Percentiles rank a stretch among this genome's conserved stretches.
These are phyloP conservation scores for Globisporangium radiosum DNA, from an alignment of 352 stramenopile species.

Conservation along the genomic window DNA sequence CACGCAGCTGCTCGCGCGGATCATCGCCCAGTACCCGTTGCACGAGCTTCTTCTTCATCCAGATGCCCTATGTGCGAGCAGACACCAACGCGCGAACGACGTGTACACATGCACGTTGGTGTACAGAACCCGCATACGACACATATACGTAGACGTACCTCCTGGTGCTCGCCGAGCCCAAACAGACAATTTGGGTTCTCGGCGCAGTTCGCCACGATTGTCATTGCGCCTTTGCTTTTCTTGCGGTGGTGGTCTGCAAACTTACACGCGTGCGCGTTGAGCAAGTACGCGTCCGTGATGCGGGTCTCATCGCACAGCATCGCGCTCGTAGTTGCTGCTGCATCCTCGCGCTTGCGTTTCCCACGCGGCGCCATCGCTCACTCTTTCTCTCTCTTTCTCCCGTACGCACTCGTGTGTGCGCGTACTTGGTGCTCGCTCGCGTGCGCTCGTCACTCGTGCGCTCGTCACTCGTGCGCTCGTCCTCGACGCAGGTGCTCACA, in stretches of 20 bases:
- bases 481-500: no score
- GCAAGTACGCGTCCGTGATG: conserved; percentile 52
- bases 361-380: conserved; percentile 11
- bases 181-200: conserved; percentile 86
- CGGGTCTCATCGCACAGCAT: conserved; percentile 21
- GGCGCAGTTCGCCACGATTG: conserved; percentile 52
- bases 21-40: conserved; percentile 57
- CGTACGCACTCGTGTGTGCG: no score
- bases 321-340: conserved; percentile 7
- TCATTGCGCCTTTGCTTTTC: conserved; percentile 24
- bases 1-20: conserved; percentile 44
- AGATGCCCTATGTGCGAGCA: conserved; percentile 39
- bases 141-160: conserved; percentile 18
- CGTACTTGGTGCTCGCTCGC: not conserved
- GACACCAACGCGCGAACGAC: not conserved
- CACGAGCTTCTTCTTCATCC: conserved; percentile 49
- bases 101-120: not conserved
- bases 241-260: conserved; percentile 56
- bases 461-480: no score
- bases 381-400: not conserved
- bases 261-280: conserved; percentile 35
- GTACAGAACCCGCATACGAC: no score
- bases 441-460: no score
- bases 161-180: conserved; percentile 68
- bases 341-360: conserved; percentile 59